These are phyloP conservation scores for Aurantiochytrium sp. DNA, from an alignment of 108 stramenopile species.

Conservation along the genomic window DNA sequence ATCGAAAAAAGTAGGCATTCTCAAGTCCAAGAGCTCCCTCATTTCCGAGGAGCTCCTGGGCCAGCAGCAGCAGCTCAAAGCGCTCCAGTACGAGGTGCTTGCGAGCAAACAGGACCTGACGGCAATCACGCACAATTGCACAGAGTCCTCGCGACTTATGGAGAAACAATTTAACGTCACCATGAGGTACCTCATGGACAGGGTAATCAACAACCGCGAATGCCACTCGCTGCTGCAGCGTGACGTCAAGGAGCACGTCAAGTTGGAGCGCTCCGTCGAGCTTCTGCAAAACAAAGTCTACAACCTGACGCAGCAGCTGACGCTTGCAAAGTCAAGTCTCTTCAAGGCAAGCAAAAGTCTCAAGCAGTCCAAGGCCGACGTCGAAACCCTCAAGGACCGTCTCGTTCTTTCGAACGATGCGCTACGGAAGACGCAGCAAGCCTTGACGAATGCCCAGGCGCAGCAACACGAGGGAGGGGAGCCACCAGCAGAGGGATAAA, in stretches of 20 bases:
- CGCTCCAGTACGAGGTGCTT: not conserved
- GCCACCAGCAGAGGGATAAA: not conserved
- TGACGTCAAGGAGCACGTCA: not conserved
- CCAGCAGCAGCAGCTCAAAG: not conserved
- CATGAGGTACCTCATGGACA: slow-evolving; percentile 4
- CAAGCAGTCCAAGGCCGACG: not conserved
- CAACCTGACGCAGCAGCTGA: not conserved
- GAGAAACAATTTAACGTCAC: slow-evolving; percentile 20
- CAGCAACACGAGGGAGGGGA: not conserved
- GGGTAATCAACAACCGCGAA: slow-evolving; percentile 11
- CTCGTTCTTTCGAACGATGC: not conserved
- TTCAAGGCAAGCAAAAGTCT: not conserved
- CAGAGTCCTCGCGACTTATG: not conserved
- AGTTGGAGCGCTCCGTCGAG: not conserved
- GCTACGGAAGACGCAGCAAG: not conserved
- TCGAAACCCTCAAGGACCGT: not conserved
- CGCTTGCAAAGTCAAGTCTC: not conserved
- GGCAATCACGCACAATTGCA: not conserved
- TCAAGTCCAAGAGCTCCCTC: not conserved
- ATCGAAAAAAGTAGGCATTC: not conserved
- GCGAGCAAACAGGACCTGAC: not conserved
- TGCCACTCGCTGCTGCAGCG: not conserved
- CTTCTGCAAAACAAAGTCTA: not conserved
- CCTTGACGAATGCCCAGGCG: not conserved
- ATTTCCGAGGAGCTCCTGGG: not conserved